Evolutionary conservation across 371 early-diverging fungal genomes (phyloP).

Genomic region (Syncephalastrum racemosum): DNA sequence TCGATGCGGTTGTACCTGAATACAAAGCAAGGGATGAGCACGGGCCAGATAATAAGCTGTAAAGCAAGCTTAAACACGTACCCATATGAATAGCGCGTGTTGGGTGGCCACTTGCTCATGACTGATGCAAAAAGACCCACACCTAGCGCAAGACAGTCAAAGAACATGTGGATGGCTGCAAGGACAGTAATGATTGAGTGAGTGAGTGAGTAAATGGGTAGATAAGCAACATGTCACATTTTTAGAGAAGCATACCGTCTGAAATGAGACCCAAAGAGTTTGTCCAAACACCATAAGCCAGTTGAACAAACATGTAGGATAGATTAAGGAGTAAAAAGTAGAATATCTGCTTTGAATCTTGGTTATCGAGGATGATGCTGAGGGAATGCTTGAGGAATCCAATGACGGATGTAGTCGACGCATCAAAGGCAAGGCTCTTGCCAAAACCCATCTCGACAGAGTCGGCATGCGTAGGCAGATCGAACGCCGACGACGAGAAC

Average conservation of each 20-base stretch:
- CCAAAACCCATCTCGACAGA: constrained; percentile 38
- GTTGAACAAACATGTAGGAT: constrained; percentile 92
- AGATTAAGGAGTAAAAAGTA: constrained; percentile 90
- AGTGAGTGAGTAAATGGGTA: too few relatives aligned
- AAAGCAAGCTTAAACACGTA: constrained; percentile 19
- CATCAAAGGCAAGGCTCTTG: constrained; percentile 31
- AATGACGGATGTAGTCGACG: constrained; percentile 28
- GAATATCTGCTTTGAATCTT: constrained; percentile 88
- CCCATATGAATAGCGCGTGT: constrained; percentile 78
- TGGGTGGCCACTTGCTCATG: constrained; percentile 89
- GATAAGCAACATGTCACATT: not conserved
- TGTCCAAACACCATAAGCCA: constrained; percentile 88
- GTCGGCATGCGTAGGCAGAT: constrained; percentile 41
- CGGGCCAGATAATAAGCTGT: constrained; percentile 28
- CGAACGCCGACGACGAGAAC: constrained; percentile 41
- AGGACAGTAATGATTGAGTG: not conserved
- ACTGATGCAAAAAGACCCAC: constrained; percentile 87
- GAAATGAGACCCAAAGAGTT: constrained; percentile 92
- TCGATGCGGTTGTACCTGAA: constrained; percentile 85
- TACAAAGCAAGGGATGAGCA: not conserved
- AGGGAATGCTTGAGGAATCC: constrained; percentile 45
- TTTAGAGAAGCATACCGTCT: constrained; percentile 60
- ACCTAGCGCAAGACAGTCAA: constrained; percentile 91
- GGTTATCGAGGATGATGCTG: constrained; percentile 59
- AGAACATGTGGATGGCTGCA: constrained; percentile 94